Conservation (phyloP, 129 eudicot genomes). For the Flaveria robusta region DNA sequence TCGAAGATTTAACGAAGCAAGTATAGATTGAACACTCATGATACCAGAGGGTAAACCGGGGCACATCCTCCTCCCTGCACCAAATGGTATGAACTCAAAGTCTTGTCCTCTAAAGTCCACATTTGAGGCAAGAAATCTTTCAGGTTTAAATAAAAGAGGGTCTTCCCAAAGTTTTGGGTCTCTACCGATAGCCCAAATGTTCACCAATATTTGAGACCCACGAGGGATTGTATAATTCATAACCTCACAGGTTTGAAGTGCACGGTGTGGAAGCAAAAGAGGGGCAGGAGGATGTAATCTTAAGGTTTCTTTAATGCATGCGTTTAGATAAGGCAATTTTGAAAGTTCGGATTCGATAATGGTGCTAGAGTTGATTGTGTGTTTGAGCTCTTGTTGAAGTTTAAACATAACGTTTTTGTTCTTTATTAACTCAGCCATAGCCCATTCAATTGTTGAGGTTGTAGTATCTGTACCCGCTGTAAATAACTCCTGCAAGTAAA, state of each 20-base stretch:
- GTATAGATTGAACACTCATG: conserved; percentile 25
- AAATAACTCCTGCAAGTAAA: conserved; percentile 26
- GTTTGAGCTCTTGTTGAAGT: conserved; percentile 28
- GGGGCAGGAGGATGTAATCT: conserved; percentile 34
- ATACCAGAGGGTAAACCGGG: conserved; percentile 30
- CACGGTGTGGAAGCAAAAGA: conserved; percentile 30
- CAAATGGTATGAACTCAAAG: conserved; percentile 31
- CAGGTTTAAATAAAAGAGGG: conserved; percentile 31
- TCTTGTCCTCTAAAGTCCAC: conserved; percentile 28
- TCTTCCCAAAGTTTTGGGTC: conserved; percentile 36
- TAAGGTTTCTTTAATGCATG: conserved; percentile 28
- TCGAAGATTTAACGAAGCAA: conserved; percentile 35
- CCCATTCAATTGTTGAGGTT: conserved; percentile 39
- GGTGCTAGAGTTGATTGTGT: background rate
- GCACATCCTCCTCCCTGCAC: conserved; percentile 43
- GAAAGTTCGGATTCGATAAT: conserved; percentile 3
- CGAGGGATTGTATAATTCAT: conserved; percentile 38
- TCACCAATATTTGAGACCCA: conserved; percentile 21
- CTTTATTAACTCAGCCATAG: conserved; percentile 34
- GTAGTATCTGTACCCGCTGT: conserved; percentile 37
- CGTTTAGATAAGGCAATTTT: conserved; percentile 20
- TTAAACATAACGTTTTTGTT: conserved; percentile 21
- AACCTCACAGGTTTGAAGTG: conserved; percentile 21
- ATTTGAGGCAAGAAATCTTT: conserved; percentile 27
- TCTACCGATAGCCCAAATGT: conserved; percentile 36